A percentile compares a stretch with the other conserved stretches of the same genome.
phyloP scores from a whole-genome alignment of 208 protist species.

The Acanthamoeba culbertsoni region DNA sequence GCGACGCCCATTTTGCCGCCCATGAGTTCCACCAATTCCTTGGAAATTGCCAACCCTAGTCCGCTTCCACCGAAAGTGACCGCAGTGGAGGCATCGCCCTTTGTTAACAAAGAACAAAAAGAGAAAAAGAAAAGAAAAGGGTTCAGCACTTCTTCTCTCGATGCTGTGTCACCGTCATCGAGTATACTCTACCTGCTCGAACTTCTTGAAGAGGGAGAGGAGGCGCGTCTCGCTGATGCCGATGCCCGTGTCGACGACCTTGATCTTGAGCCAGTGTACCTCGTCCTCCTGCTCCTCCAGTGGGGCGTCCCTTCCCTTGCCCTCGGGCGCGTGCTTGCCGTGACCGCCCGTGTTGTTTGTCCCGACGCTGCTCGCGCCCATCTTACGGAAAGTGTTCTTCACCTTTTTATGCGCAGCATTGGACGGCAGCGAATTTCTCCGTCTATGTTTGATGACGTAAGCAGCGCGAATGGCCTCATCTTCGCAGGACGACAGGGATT shows the following conservation, averaged over 20 bases:
- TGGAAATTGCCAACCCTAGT: constrained; percentile 20
- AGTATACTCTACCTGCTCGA: background rate
- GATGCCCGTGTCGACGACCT: constrained; percentile 43
- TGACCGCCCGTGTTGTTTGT: too few species aligned
- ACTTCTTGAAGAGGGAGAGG: constrained; percentile 13
- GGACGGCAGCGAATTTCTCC: background rate
- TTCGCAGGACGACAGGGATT: background rate
- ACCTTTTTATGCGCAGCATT: background rate
- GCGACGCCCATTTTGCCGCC: constrained; percentile 43
- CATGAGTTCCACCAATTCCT: constrained; percentile 40
- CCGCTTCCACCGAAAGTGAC: constrained; percentile 40
- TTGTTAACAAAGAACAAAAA: background rate
- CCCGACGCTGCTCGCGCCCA: background rate
- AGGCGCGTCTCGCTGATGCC: constrained; percentile 24
- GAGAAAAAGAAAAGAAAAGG: background rate
- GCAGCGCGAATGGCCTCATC: background rate
- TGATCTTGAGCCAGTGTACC: constrained; percentile 25
- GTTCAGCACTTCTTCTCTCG: background rate
- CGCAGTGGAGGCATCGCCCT: background rate
- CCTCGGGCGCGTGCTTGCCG: too few species aligned
- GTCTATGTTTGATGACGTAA: background rate
- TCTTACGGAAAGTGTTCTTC: background rate
- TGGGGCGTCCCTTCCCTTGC: too few species aligned
- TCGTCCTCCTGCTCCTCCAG: too few species aligned
- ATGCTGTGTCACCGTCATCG: background rate